A percentile compares a stretch with the other conserved stretches of the same genome.
phyloP scores from a whole-genome alignment of 495 filamentous ascomycete genomes.

The Annulohypoxylon maeteangense region DNA sequence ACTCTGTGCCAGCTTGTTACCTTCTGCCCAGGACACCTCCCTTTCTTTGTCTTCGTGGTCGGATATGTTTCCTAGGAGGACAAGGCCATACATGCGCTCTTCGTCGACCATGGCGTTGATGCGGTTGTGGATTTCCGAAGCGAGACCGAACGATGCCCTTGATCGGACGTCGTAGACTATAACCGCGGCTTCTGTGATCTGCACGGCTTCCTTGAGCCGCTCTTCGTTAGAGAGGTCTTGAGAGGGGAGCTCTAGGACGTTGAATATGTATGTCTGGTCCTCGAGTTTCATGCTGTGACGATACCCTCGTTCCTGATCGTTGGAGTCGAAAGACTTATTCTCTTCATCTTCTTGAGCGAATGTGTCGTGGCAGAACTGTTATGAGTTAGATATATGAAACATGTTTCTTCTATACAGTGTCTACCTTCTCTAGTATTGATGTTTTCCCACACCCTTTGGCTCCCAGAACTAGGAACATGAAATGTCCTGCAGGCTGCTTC shows the following conservation, averaged over 20 bases:
- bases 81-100: slow-evolving; percentile 46
- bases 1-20: slow-evolving; percentile 43
- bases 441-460: slow-evolving; percentile 57
- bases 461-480: slow-evolving; percentile 56
- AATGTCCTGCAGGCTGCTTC: slow-evolving; percentile 47
- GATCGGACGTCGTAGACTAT: slow-evolving; percentile 54
- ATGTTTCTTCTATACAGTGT: not conserved
- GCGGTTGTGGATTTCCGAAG: slow-evolving; percentile 45
- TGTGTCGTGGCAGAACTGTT: slow-evolving; percentile 49
- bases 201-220: slow-evolving; percentile 50
- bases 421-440: slow-evolving; percentile 54
- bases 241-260: slow-evolving; percentile 54
- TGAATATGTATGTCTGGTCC: slow-evolving; percentile 47
- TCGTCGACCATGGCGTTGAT: slow-evolving; percentile 42
- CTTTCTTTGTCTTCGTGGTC: slow-evolving; percentile 46
- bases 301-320: slow-evolving; percentile 48
- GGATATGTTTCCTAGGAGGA: slow-evolving; percentile 53
- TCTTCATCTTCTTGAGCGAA: slow-evolving; percentile 39
- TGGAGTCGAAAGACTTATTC: slow-evolving; percentile 37
- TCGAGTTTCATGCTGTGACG: slow-evolving; percentile 49
- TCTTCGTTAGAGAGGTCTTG: slow-evolving; percentile 47
- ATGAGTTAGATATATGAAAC: not conserved
- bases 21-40: slow-evolving; percentile 44
- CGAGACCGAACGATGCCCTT: slow-evolving; percentile 46
- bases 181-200: slow-evolving; percentile 55